Evolutionary conservation across 2,329 filamentous ascomycete genomes (phyloP).

Genomic region (Biscogniauxia mediterranea): DNA sequence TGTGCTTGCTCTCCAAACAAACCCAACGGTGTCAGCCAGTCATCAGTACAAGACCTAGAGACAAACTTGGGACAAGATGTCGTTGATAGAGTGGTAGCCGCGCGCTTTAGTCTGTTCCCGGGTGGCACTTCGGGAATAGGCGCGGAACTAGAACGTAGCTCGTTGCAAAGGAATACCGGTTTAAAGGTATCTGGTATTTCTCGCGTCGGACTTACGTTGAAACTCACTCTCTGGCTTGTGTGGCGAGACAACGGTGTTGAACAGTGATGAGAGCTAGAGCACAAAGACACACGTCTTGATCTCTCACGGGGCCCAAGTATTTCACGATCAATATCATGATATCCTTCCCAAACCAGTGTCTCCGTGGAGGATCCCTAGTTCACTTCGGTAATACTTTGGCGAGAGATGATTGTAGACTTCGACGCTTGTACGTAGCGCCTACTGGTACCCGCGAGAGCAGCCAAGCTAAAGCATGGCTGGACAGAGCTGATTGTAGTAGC

Average conservation of each 20-base stretch:
- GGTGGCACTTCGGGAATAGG: slow-evolving; percentile 14
- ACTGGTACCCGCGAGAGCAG: slow-evolving; percentile 4
- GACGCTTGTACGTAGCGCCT: background rate
- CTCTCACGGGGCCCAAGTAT: slow-evolving; percentile 1
- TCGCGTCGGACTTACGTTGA: background rate
- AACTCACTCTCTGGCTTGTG: slow-evolving; percentile 8
- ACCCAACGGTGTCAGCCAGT: slow-evolving; percentile 28
- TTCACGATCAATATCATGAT: slow-evolving; percentile 1
- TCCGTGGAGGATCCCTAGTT: slow-evolving; percentile 25
- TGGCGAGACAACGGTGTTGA: slow-evolving; percentile 15
- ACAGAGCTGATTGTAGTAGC: slow-evolving; percentile 31
- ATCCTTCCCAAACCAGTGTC: slow-evolving; percentile 1
- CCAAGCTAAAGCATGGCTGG: slow-evolving; percentile 25
- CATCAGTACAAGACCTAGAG: slow-evolving; percentile 26
- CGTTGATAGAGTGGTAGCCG: slow-evolving; percentile 11
- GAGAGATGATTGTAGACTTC: slow-evolving; percentile 30
- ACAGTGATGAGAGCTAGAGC: slow-evolving; percentile 5
- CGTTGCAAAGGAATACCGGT: background rate
- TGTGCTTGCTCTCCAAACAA: slow-evolving; percentile 11
- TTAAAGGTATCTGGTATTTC: background rate
- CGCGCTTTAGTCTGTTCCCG: slow-evolving; percentile 3
- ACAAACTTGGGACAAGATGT: slow-evolving; percentile 26
- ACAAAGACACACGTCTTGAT: slow-evolving; percentile 8
- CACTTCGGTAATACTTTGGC: slow-evolving; percentile 33
- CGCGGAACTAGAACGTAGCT: slow-evolving; percentile 20